Evolutionary conservation across 257 asterid genomes (phyloP).

Genomic region (Solanum chmielewskii): DNA sequence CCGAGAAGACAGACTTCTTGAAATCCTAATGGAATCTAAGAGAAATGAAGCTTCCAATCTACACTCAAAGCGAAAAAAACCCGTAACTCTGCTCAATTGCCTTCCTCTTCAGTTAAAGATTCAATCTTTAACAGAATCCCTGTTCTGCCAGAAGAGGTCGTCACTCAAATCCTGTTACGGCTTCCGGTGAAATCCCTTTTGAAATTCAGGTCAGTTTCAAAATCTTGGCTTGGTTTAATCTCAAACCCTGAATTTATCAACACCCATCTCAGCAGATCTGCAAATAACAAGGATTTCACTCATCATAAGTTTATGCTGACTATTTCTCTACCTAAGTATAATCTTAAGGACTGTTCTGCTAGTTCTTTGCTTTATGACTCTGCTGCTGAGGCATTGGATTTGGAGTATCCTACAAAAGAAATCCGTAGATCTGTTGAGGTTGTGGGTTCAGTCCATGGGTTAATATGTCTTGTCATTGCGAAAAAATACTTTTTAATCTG

Average conservation of each 20-base stretch:
- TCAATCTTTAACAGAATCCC: not conserved
- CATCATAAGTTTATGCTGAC: not conserved
- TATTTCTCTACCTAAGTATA: not conserved
- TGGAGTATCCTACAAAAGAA: not conserved
- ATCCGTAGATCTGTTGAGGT: not conserved
- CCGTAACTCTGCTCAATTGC: not conserved
- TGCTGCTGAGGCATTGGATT: not conserved
- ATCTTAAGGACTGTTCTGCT: not conserved
- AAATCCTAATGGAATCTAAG: not conserved
- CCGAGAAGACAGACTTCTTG: not conserved
- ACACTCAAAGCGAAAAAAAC: not conserved
- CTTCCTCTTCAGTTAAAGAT: not conserved
- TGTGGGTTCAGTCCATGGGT: not conserved
- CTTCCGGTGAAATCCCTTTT: not conserved
- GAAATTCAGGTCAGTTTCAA: not conserved
- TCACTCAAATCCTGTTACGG: not conserved
- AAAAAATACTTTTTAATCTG: not conserved
- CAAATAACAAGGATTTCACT: not conserved
- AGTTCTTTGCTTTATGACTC: not conserved
- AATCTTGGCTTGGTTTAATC: not conserved
- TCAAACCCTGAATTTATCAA: not conserved
- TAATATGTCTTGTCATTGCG: not conserved
- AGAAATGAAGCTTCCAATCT: not conserved
- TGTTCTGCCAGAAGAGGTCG: not conserved
- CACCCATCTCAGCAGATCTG: not conserved